Base-by-base conservation (phyloP, 2,329 filamentous ascomycete species). In the Colletotrichum australisinense region DNA sequence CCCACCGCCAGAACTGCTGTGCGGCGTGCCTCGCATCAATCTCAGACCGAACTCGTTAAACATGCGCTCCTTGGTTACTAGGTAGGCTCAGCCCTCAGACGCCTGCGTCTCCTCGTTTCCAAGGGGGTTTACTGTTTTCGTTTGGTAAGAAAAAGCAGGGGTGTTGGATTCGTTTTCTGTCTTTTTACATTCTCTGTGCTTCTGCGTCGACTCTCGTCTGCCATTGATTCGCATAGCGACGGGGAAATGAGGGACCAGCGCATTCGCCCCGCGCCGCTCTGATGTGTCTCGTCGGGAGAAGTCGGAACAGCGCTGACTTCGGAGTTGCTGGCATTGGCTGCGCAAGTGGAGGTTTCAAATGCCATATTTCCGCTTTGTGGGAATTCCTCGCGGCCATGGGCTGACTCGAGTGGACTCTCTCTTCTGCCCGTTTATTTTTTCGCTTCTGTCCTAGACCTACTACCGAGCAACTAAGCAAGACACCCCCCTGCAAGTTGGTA, bases 91-190 rank as follows among this genome's bases (percentile, higher is more conserved):
- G 14, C 38, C 14, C 14, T 30, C 24, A 64, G 30, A 52, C 32
- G 72, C n/a, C 58, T 73, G 24, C 55, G 46, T 66, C 60, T 71
- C 46, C 67, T 73, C 67, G 67, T 67, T 38, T 62, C n/a, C 53
- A 53, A 35, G 60, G 49, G 49, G 32, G 24, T 14, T 59, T 46
- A 63, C 69, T 63, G 76, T 78, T 80, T 78, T 65, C 74, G 71
- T 80, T 78, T 78, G 77, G 78, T 79, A 80, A 80, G 76, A 30
- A 58, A 12, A 71, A 75, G 49, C 60, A 55, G 35, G 73, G 57
- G 46, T 74, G 22, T 38, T 32, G 38, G 32, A 67, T 42, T 67
- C 26, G 24, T 56, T 52, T 52, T 62, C 46, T 49, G 38, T 52
- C n/a, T 30, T 22, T 8, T 42, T n/a, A 63, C n/a, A 7, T 63